phyloP scores from a whole-genome alignment of 225 moss, liverwort and hornwort species.

The Sphagnum contortum region DNA sequence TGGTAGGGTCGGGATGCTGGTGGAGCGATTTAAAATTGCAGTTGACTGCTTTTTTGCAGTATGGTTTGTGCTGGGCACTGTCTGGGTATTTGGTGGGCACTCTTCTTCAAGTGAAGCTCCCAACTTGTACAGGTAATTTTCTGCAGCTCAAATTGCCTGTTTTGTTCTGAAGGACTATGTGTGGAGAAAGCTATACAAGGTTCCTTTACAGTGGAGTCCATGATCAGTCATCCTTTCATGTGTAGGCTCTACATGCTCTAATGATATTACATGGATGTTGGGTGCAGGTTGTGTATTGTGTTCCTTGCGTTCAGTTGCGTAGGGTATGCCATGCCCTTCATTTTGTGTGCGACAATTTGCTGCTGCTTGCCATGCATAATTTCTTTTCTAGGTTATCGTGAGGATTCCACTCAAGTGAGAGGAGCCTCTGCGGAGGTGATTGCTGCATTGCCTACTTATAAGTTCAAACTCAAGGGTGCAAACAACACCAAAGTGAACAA shows the following conservation, averaged over 20 bases:
- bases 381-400: constrained; percentile 40
- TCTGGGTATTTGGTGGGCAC: constrained; percentile 1
- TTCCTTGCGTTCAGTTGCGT: constrained; percentile 56
- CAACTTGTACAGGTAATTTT: constrained; percentile 1
- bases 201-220: no score
- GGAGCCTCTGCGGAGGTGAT: constrained; percentile 39
- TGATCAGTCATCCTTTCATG: no score
- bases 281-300: constrained; percentile 43
- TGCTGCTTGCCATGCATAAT: constrained; percentile 61
- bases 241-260: no score
- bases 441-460: constrained; percentile 35
- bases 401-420: constrained; percentile 29
- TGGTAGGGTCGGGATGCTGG: neutral
- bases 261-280: neutral
- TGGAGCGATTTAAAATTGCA: neutral
- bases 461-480: constrained; percentile 31
- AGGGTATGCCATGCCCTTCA: constrained; percentile 53
- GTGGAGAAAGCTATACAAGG: no score
- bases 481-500: constrained; percentile 14
- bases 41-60: constrained; percentile 1
- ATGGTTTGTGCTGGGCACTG: constrained; percentile 1
- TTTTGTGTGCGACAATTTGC: constrained; percentile 49
- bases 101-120: constrained; percentile 1
- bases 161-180: neutral
- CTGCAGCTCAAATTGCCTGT: neutral